Percentiles rank a stretch among this genome's conserved stretches.
Conservation (phyloP, 345 rosid species). For the Murraya koenigii region DNA sequence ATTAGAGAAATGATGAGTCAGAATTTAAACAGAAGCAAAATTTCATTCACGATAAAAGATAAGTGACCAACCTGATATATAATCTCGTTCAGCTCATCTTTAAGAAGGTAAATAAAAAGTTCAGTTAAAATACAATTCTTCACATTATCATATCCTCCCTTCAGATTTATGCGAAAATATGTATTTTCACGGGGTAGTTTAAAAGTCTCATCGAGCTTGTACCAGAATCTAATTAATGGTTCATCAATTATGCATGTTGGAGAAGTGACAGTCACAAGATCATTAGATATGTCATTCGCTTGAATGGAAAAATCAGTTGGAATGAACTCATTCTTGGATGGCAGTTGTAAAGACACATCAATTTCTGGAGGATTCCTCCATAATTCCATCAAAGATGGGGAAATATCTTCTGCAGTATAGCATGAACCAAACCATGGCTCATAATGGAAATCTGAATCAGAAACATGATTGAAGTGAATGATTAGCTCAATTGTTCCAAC, state of each 20-base stretch:
- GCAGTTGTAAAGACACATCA: slow-evolving; percentile 70
- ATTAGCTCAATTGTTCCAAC: slow-evolving; percentile 9
- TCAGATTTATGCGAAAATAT: slow-evolving; percentile 80
- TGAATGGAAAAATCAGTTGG: slow-evolving; percentile 78
- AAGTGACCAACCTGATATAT: slow-evolving; percentile 72
- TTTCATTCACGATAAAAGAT: slow-evolving; percentile 2
- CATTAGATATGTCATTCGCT: slow-evolving; percentile 34
- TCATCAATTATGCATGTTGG: slow-evolving; percentile 77
- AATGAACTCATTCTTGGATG: slow-evolving; percentile 77
- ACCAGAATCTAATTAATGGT: slow-evolving; percentile 85
- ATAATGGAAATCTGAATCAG: slow-evolving; percentile 51
- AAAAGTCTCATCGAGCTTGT: slow-evolving; percentile 83
- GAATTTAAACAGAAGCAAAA: background rate
- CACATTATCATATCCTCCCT: slow-evolving; percentile 65
- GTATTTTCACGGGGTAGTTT: slow-evolving; percentile 88
- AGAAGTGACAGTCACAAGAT: slow-evolving; percentile 30
- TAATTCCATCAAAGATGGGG: slow-evolving; percentile 57
- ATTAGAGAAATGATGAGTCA: background rate
- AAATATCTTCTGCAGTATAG: slow-evolving; percentile 67
- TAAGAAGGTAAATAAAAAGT: slow-evolving; percentile 79
- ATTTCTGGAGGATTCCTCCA: slow-evolving; percentile 81
- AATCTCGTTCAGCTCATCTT: slow-evolving; percentile 88
- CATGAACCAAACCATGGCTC: slow-evolving; percentile 96
- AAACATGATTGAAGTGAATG: slow-evolving; percentile 3
- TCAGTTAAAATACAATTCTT: slow-evolving; percentile 76